Conservation (phyloP, 441 rosid species). For the Erodium moschatum region DNA sequence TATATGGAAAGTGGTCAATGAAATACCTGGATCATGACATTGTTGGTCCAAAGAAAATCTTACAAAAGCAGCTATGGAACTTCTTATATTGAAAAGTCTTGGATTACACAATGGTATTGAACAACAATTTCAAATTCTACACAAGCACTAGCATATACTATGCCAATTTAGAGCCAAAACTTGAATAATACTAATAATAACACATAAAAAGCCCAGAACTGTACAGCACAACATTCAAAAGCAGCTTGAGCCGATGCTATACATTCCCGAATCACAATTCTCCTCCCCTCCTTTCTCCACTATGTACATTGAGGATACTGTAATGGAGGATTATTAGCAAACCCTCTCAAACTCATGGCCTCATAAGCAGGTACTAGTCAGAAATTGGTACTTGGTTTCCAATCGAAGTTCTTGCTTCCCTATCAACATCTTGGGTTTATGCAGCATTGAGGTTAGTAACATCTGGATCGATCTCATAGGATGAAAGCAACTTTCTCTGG, state of each 20-base stretch:
- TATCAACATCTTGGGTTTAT: conserved; percentile 9
- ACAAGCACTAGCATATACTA: neutral
- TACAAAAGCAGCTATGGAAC: neutral
- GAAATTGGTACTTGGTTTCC: neutral
- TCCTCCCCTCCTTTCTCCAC: neutral
- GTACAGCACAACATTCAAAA: conserved; percentile 18
- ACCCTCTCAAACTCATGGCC: conserved; percentile 10
- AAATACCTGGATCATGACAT: too few relatives aligned
- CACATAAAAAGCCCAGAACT: conserved; percentile 18
- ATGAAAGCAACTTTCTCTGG: conserved; percentile 79
- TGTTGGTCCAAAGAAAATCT: neutral
- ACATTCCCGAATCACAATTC: conserved; percentile 15
- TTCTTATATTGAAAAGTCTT: neutral
- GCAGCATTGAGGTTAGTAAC: conserved; percentile 23
- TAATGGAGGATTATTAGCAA: conserved; percentile 13
- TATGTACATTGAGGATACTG: conserved; percentile 16
- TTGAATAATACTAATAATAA: conserved; percentile 12
- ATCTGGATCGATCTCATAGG: conserved; percentile 47
- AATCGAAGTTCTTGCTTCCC: neutral
- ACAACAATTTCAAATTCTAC: neutral
- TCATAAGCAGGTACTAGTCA: neutral
- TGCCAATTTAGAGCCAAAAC: conserved; percentile 20
- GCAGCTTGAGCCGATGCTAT: conserved; percentile 16
- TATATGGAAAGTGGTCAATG: too few relatives aligned
- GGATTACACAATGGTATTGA: neutral